phyloP scores from a whole-genome alignment of 2,329 filamentous ascomycete species.

The Fusarium circinatum region DNA sequence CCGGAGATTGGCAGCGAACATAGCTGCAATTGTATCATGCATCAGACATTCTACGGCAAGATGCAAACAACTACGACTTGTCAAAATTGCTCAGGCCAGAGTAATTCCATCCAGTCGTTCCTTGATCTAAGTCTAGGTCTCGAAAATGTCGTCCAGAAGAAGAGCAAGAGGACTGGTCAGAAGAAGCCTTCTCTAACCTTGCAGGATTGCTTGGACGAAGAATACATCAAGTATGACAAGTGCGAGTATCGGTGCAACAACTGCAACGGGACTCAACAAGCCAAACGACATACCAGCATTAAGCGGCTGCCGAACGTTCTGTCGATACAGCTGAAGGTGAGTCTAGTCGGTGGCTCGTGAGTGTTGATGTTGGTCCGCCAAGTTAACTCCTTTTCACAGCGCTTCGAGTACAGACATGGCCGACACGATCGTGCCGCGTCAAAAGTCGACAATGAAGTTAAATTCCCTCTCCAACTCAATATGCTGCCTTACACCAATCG shows the following conservation, averaged over 20 bases:
- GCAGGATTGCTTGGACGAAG: slow-evolving; percentile 81
- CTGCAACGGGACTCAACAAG: slow-evolving; percentile 81
- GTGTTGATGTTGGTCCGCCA: not conserved
- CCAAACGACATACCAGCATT: slow-evolving; percentile 85
- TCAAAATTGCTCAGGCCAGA: slow-evolving; percentile 84
- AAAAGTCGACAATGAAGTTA: slow-evolving; percentile 88
- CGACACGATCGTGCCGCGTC: slow-evolving; percentile 75
- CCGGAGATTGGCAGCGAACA: slow-evolving; percentile 68
- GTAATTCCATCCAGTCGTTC: slow-evolving; percentile 86
- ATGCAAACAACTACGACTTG: slow-evolving; percentile 91
- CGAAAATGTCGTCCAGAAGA: slow-evolving; percentile 77
- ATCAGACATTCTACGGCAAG: slow-evolving; percentile 94
- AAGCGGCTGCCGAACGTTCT: slow-evolving; percentile 88
- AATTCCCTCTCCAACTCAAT: slow-evolving; percentile 87
- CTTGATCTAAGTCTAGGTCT: slow-evolving; percentile 90
- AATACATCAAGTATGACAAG: slow-evolving; percentile 87
- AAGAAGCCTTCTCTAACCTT: slow-evolving; percentile 60
- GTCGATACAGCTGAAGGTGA: slow-evolving; percentile 90
- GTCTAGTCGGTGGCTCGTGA: slow-evolving; percentile 18
- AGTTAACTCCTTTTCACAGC: slow-evolving; percentile 48
- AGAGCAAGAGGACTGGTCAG: slow-evolving; percentile 63
- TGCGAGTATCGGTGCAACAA: slow-evolving; percentile 89
- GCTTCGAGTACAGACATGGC: slow-evolving; percentile 78
- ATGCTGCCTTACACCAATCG: slow-evolving; percentile 89
- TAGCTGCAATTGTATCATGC: slow-evolving; percentile 88